Evolutionary conservation across 805 yeast genomes (phyloP).

Genomic region (Ogataea corticis): DNA sequence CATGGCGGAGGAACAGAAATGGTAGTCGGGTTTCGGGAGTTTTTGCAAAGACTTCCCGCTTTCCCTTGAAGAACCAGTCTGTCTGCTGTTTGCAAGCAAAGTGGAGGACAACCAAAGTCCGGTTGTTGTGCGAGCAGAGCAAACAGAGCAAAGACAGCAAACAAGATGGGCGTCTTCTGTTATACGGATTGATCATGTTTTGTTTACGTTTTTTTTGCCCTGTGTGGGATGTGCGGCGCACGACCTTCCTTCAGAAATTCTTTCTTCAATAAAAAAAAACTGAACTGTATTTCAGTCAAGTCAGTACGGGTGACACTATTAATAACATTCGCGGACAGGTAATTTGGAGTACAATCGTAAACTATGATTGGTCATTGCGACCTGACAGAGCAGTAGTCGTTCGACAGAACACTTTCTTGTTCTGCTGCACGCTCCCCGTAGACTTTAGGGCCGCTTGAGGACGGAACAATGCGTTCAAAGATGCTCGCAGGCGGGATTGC

Average conservation of each 20-base stretch:
- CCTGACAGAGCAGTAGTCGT: constrained; percentile 19
- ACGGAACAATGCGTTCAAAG: constrained; percentile 49
- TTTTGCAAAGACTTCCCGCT: neutral
- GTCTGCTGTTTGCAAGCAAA: neutral
- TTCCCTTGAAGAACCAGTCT: constrained; percentile 4
- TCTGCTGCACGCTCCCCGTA: constrained; percentile 6
- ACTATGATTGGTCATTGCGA: constrained; percentile 11
- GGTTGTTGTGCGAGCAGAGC: neutral
- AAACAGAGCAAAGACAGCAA: neutral
- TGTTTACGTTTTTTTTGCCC: constrained; percentile 15
- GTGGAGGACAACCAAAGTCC: neutral
- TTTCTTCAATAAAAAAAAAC: neutral
- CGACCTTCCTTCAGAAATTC: constrained; percentile 5
- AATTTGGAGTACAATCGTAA: too few relatives aligned
- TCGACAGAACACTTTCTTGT: constrained; percentile 21
- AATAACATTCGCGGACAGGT: too few relatives aligned
- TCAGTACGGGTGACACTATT: too few relatives aligned
- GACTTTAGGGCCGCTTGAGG: constrained; percentile 17
- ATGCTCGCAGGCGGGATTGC: constrained; percentile 78
- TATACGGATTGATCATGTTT: constrained; percentile 6
- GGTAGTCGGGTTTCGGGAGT: constrained; percentile 1
- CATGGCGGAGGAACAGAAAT: constrained; percentile 13
- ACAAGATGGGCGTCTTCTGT: neutral
- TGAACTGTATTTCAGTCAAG: too few relatives aligned
- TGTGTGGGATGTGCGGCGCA: constrained; percentile 9